Evolutionary conservation across 2,329 filamentous ascomycete genomes (phyloP).

Genomic region (Teratosphaeria viscida): DNA sequence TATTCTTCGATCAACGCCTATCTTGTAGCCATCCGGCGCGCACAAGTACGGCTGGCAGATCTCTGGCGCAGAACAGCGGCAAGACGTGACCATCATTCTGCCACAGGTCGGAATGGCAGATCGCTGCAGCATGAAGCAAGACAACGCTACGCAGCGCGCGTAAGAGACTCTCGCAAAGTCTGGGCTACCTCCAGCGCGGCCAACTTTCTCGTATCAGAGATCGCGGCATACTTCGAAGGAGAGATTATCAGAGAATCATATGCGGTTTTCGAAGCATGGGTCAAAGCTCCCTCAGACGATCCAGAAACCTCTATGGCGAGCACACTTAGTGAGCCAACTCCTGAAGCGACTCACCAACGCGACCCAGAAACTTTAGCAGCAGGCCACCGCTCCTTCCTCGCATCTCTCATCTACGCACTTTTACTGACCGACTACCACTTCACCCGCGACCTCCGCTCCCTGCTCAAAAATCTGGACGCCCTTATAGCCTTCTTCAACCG

Average conservation of each 20-base stretch:
- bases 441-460: constrained; percentile 53
- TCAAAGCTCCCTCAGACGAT: constrained; percentile 9
- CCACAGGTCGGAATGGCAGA: constrained; percentile 42
- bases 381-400: constrained; percentile 69
- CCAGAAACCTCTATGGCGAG: neutral
- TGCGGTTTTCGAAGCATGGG: constrained; percentile 68
- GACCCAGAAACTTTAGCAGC: constrained; percentile 78
- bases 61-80: constrained; percentile 79
- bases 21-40: constrained; percentile 71
- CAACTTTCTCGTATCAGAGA: constrained; percentile 80
- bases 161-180: constrained; percentile 61
- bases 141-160: constrained; percentile 53
- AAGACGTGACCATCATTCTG: constrained; percentile 65
- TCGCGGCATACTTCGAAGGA: constrained; percentile 78
- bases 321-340: neutral
- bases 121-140: constrained; percentile 44
- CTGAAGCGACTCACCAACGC: constrained; percentile 35
- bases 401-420: constrained; percentile 54
- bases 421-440: constrained; percentile 55
- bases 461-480: constrained; percentile 68
- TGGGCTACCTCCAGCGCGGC: constrained; percentile 87
- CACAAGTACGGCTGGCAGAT: constrained; percentile 72
- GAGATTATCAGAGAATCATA: constrained; percentile 77
- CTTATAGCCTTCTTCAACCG: constrained; percentile 68
- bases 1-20: constrained; percentile 86